A percentile compares a stretch with the other conserved stretches of the same genome.
phyloP scores from a whole-genome alignment of 306 rosid species.

The Alnus glutinosa region DNA sequence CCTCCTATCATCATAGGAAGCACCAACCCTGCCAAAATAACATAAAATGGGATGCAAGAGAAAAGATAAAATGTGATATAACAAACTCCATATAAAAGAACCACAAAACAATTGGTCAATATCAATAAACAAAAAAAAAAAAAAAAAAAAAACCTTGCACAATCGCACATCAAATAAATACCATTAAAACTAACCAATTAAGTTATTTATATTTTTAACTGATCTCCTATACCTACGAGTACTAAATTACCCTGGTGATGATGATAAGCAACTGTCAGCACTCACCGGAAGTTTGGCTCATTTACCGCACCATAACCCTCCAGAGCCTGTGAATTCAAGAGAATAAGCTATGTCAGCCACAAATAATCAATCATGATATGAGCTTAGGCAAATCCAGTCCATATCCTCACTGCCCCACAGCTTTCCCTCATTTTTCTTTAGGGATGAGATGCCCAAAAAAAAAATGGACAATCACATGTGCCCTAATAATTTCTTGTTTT shows the following conservation, averaged over 20 bases:
- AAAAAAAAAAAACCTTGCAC: not conserved
- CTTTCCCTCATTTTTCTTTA: slow-evolving; percentile 75
- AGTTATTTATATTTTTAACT: not conserved
- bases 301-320: slow-evolving; percentile 90
- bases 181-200: slow-evolving; percentile 2
- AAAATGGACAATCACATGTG: slow-evolving; percentile 70
- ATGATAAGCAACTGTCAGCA: slow-evolving; percentile 44
- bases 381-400: slow-evolving; percentile 99
- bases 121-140: not conserved
- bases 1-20: slow-evolving; percentile 79
- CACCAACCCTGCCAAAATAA: slow-evolving; percentile 68
- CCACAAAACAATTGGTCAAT: not conserved
- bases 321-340: slow-evolving; percentile 99
- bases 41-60: slow-evolving; percentile 52
- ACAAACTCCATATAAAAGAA: slow-evolving; percentile 23
- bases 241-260: slow-evolving; percentile 32
- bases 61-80: slow-evolving; percentile 35
- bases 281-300: slow-evolving; percentile 97
- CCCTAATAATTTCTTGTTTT: slow-evolving; percentile 87
- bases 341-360: slow-evolving; percentile 99
- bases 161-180: slow-evolving; percentile 9
- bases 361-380: slow-evolving; percentile 77
- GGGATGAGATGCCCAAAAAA: slow-evolving; percentile 65
- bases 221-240: slow-evolving; percentile 8
- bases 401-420: slow-evolving; percentile 90